phyloP scores from a whole-genome alignment of 2,329 filamentous ascomycete genomes.

The Apiospora kogelbergensis region DNA sequence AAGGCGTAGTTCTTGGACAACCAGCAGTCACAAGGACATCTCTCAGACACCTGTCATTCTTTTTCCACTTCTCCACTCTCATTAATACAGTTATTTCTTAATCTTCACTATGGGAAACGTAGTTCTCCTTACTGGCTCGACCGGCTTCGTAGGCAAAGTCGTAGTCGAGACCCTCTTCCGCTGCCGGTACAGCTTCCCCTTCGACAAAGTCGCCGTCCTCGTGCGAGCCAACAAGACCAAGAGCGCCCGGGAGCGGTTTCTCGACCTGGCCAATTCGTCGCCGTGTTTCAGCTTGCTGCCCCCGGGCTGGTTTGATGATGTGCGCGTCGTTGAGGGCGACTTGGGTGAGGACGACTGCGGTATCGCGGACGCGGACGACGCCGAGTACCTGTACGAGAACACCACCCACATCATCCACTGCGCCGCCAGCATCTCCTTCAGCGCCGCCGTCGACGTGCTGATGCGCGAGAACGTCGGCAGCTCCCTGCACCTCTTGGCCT shows the following conservation, averaged over 20 bases:
- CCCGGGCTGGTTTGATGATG: neutral
- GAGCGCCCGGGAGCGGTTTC: neutral
- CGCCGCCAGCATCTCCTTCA: conserved; percentile 4
- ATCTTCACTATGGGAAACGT: neutral
- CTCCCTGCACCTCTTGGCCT: neutral
- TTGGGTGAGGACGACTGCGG: neutral
- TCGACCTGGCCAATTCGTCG: neutral
- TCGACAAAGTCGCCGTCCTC: neutral
- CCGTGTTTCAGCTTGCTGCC: neutral
- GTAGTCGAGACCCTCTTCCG: neutral
- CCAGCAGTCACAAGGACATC: neutral
- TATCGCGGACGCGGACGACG: neutral
- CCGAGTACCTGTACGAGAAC: neutral
- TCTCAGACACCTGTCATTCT: neutral
- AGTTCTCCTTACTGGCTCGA: neutral
- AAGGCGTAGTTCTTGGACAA: neutral
- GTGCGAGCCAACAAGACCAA: neutral
- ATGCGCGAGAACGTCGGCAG: neutral
- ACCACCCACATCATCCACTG: neutral
- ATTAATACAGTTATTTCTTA: neutral
- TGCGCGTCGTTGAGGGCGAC: neutral
- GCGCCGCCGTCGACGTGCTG: neutral
- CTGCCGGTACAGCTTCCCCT: neutral
- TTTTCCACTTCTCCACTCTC: neutral
- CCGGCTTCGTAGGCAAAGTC: neutral